Evolutionary conservation across 108 stramenopile genomes (phyloP).

Genomic region (Mediolabrus comicus): DNA sequence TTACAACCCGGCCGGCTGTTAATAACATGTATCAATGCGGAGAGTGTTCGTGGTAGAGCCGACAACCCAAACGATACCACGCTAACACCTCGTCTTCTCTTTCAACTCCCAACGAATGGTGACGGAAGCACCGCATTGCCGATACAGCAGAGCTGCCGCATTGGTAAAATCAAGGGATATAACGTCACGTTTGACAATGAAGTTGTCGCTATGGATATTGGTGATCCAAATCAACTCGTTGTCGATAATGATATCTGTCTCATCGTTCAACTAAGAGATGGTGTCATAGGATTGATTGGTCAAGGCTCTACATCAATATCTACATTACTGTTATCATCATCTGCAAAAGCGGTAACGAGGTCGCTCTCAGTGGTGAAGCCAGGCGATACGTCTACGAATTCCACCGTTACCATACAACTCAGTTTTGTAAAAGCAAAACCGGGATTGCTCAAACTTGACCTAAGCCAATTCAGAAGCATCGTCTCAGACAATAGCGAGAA

Average conservation of each 20-base stretch:
- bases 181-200: conserved; percentile 58
- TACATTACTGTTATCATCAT: conserved; percentile 17
- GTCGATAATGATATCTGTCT: conserved; percentile 50
- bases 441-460: conserved; percentile 49
- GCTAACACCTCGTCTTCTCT: conserved; percentile 38
- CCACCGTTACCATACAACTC: conserved; percentile 40
- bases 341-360: neutral
- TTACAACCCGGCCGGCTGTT: conserved; percentile 32
- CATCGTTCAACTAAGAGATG: conserved; percentile 50
- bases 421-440: conserved; percentile 55
- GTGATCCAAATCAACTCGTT: conserved; percentile 43
- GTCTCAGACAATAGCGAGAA: neutral
- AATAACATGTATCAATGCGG: conserved; percentile 27
- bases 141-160: neutral
- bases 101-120: conserved; percentile 26
- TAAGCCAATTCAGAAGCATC: neutral
- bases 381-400: conserved; percentile 22
- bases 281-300: neutral
- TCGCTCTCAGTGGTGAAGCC: conserved; percentile 22
- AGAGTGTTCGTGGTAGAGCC: conserved; percentile 20
- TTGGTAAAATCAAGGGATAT: conserved; percentile 37
- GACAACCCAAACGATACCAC: neutral
- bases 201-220: conserved; percentile 52
- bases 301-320: conserved; percentile 23
- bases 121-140: neutral